A percentile compares a stretch with the other conserved stretches of the same genome.
These are phyloP conservation scores for Camellia sinensis DNA, from an alignment of 148 eudicot species.

Conservation along the genomic window DNA sequence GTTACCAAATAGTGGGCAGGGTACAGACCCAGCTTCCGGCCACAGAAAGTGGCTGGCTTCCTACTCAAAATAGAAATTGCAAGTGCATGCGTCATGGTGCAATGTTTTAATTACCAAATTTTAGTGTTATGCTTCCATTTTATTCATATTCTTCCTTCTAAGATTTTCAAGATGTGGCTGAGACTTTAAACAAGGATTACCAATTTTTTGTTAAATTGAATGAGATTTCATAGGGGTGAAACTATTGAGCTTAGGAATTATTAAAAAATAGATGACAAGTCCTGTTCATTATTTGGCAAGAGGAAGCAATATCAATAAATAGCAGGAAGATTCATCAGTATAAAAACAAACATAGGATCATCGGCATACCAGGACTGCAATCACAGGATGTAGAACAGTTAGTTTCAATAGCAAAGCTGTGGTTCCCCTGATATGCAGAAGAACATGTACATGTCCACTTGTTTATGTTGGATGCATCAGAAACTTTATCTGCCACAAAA, in stretches of 20 bases:
- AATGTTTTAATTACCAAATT: background rate
- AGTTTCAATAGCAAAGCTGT: slow-evolving; percentile 31
- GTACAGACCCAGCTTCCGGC: no score
- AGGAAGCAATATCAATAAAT: background rate
- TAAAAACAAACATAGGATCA: background rate
- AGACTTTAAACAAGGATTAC: background rate
- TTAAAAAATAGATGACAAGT: background rate
- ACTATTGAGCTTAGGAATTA: background rate
- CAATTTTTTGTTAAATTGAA: background rate
- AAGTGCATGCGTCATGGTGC: background rate
- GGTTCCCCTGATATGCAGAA: slow-evolving; percentile 37
- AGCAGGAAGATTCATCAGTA: background rate
- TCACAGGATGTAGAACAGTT: slow-evolving; percentile 75
- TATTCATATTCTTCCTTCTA: background rate
- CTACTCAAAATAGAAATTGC: no score
- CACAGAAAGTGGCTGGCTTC: no score
- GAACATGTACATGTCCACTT: slow-evolving; percentile 76
- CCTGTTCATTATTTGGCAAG: background rate
- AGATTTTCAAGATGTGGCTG: background rate
- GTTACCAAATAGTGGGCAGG: background rate
- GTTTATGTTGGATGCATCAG: slow-evolving; percentile 37
- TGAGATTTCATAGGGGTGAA: background rate
- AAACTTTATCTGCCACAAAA: slow-evolving; percentile 40
- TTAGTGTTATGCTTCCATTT: background rate
- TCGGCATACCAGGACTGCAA: slow-evolving; percentile 63